Conservation (phyloP, 345 rosid genomes). For the Eucalyptus urophylla region DNA sequence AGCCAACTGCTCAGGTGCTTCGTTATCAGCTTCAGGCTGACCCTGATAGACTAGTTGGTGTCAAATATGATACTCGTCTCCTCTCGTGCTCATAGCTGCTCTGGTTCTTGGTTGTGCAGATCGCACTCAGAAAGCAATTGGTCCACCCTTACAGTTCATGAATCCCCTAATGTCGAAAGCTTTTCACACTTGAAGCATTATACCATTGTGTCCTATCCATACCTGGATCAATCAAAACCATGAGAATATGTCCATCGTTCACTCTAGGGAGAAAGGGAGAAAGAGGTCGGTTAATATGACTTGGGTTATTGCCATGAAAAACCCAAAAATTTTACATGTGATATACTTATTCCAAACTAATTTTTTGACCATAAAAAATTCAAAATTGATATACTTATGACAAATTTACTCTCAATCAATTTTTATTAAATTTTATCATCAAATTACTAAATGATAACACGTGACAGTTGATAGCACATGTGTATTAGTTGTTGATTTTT, state of each 20-base stretch:
- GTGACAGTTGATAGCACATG: fast-evolving
- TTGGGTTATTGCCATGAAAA: fast-evolving
- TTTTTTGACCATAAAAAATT: fast-evolving
- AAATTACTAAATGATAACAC: no score
- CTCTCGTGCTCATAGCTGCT: neutral
- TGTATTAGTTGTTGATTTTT: fast-evolving
- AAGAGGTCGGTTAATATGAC: neutral
- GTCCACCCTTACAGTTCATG: neutral
- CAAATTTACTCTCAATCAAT: fast-evolving
- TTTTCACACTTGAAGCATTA: neutral
- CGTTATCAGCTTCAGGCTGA: neutral
- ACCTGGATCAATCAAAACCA: neutral
- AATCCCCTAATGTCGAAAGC: neutral
- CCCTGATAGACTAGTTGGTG: neutral
- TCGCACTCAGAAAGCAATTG: neutral
- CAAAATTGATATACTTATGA: no score
- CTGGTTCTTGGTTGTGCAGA: neutral
- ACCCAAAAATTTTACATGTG: fast-evolving
- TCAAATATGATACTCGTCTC: neutral
- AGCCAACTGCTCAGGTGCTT: neutral
- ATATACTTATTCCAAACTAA: no score
- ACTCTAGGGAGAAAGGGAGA: neutral
- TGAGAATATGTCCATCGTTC: neutral
- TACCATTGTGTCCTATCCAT: neutral
- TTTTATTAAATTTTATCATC: no score